Base-by-base conservation (phyloP, 352 stramenopile species). In the Globisporangium camurandrum region DNA sequence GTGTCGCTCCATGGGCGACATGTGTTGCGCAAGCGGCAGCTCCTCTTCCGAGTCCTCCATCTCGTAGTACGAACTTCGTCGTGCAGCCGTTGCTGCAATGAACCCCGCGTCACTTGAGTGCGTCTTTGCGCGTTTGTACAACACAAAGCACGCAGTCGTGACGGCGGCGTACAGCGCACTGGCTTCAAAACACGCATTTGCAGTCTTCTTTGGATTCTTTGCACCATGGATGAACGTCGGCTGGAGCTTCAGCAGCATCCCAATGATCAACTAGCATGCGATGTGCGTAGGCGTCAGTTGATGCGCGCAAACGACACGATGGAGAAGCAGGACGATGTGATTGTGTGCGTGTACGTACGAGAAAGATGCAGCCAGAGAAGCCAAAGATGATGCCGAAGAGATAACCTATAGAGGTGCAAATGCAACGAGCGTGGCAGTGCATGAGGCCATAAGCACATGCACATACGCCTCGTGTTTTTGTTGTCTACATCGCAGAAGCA, bases 291-390 rank as follows among this genome's bases (percentile, higher is more conserved):
- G 28, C 12, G 9, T 46, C 9, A 47, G 4, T 19, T 53, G 46
- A n/a, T 17, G 8, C 20, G 30, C 2, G 12, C 17, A n/a, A n/a
- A n/a, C n/a, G n/a, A n/a, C n/a, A n/a, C n/a, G n/a, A n/a, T n/a
- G n/a, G n/a, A n/a, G n/a, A n/a, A n/a, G n/a, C n/a, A n/a, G n/a
- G n/a, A n/a, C n/a, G n/a, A n/a, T n/a, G n/a, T n/a, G n/a, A n/a
- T n/a, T n/a, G n/a, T n/a, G n/a, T 26, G 19, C 9, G 2, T 17
- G 14, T 7, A 50, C 56, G 30, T 52, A 92, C 80, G 64, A 88
- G 58, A 61, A 92, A 92, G 55, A 89, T 69, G 59, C 83, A 85
- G 30, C 81, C 81, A 0, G 72, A 55, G 52, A 92, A 92, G 51
- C 60, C 75, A 58, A 92, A 84, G 51, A 89, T 89, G 39, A 77